Percentiles rank a stretch among this genome's conserved stretches.
Evolutionary conservation across 345 rosid species (phyloP).

Genomic region (Ailanthus altissimus): DNA sequence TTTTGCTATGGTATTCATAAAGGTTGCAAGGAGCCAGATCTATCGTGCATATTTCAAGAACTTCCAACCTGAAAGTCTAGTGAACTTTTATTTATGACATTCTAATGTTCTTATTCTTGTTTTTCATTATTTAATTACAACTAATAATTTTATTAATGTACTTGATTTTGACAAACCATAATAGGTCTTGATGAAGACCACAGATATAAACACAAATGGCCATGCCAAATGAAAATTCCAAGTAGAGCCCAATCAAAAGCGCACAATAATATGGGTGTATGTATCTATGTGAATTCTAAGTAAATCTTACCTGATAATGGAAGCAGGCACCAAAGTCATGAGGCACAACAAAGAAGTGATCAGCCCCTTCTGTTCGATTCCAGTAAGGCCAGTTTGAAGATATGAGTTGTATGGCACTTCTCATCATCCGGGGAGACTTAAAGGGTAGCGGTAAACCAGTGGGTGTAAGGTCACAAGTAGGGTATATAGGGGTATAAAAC

Average conservation of each 20-base stretch:
- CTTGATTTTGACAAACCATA: not conserved
- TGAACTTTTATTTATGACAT: not conserved
- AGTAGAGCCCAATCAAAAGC: not conserved
- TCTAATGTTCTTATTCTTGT: not conserved
- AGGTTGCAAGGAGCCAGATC: not conserved
- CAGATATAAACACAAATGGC: not conserved
- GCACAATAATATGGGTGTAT: not conserved
- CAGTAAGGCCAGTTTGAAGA: conserved; percentile 89
- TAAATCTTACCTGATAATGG: conserved; percentile 69
- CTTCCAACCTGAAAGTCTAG: conserved; percentile 1
- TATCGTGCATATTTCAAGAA: not conserved
- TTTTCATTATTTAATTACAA: too few species aligned
- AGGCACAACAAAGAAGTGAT: conserved; percentile 94
- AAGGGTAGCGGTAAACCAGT: conserved; percentile 92
- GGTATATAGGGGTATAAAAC: conserved; percentile 88
- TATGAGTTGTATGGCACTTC: conserved; percentile 85
- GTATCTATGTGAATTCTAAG: not conserved
- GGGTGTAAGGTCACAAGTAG: conserved; percentile 97
- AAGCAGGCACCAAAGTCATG: conserved; percentile 98
- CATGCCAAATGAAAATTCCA: not conserved
- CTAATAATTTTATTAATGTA: too few species aligned
- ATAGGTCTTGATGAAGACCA: not conserved
- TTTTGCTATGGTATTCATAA: not conserved
- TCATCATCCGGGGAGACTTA: conserved; percentile 92
- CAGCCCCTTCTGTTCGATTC: conserved; percentile 93